These are phyloP conservation scores for Arachis stenosperma DNA, from an alignment of 306 rosid genomes.

Conservation along the genomic window DNA sequence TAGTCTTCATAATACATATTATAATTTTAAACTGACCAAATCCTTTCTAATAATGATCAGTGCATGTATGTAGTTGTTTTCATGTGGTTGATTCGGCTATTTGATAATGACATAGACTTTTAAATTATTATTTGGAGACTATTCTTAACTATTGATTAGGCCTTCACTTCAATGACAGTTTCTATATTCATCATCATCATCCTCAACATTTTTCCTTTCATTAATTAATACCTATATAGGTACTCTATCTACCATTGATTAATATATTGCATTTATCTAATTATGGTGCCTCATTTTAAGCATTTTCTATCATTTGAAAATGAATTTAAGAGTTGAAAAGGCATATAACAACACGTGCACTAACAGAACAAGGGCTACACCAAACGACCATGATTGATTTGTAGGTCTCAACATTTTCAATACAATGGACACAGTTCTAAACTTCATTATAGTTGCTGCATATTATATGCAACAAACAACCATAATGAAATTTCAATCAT, in stretches of 20 bases:
- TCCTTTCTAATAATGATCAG: background rate
- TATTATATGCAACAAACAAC: background rate
- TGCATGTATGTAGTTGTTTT: slow-evolving; percentile 10
- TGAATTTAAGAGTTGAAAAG: slow-evolving; percentile 35
- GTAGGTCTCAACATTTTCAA: slow-evolving; percentile 1
- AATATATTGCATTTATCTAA: background rate
- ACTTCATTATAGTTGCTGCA: background rate
- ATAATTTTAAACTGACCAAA: no score
- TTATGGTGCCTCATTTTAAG: slow-evolving; percentile 24
- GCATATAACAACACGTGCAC: slow-evolving; percentile 38
- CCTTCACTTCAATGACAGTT: background rate
- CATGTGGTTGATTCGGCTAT: slow-evolving; percentile 17
- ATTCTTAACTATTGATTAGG: slow-evolving; percentile 3
- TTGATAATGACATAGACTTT: slow-evolving; percentile 10
- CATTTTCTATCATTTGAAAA: slow-evolving; percentile 30
- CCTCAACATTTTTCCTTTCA: background rate
- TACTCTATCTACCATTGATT: no score
- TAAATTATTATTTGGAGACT: slow-evolving; percentile 39
- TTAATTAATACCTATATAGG: no score
- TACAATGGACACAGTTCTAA: background rate
- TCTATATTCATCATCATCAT: background rate
- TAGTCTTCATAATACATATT: no score
- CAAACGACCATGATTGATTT: slow-evolving; percentile 18
- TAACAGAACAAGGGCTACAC: background rate
- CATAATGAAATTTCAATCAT: background rate